Evolutionary conservation across 345 rosid species (phyloP), one percentile per base, ranked within the genome.

Genomic region (Eutrema yunnanense): DNA sequence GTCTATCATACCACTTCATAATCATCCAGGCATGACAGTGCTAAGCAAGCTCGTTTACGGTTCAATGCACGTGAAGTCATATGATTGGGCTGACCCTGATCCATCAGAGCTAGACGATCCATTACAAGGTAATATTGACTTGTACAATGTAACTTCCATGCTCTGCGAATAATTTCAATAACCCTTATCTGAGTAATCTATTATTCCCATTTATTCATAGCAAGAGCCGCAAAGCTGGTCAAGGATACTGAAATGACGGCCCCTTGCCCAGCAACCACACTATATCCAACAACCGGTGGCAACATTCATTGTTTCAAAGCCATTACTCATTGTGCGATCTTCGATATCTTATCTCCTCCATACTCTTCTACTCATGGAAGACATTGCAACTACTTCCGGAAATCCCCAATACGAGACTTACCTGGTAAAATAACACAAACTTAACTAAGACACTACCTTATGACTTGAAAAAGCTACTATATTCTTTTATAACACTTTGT

Each of bases 11-110:
- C 98, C 98, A 49, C 92, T 94, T 65, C 98, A 94, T 79, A 90
- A 92, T 83, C 99, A 90, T 83, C 92, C 99, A n/a, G 95, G 99
- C 76, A 89, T 92, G 95, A 86, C 92, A 12, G 98, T 96, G 52
- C 75, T 88, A 79, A 96, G 98, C 90, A 92, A 89, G 89, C 96
- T 92, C 57, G 72, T 96, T 38, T 92, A 88, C 34, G 97, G 98
- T 64, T 78, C 99, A 33, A 74, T 92, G 74, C 97, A 86, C 33
- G 98, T 90, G 57, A 83, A 82, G 73, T 87, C 99, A n/a, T 96
- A 88, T 69, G 99, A 96, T 76, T 92, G 96, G 99, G 80, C 83
- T 75, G 81, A 88, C 9, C 84, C 76, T 55, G 78, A 81, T 6
- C 73, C 42, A 57, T 75, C 83, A 46, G 76, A 57, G 72, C 62